Conservation (phyloP, 768 basidiomycete species). For the Lactarius trivialis region DNA sequence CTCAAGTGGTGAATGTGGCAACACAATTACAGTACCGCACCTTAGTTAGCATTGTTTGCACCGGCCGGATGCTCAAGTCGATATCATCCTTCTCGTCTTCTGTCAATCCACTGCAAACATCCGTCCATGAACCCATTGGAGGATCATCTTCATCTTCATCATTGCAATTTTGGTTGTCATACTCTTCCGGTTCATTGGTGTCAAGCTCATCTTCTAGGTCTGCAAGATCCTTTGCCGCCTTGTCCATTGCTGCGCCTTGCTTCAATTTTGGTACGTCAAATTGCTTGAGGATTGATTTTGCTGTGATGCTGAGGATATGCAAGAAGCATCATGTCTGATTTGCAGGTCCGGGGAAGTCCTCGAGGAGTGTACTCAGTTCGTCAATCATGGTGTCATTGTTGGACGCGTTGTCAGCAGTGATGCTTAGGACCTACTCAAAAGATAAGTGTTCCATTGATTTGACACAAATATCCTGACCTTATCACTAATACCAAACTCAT, state of each 20-base stretch:
- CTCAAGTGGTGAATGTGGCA: not conserved
- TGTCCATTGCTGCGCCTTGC: not conserved
- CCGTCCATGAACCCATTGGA: constrained; percentile 16
- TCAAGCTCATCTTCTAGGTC: not conserved
- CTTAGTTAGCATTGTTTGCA: constrained; percentile 31
- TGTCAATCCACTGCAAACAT: constrained; percentile 25
- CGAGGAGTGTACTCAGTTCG: constrained; percentile 25
- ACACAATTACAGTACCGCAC: too few species aligned
- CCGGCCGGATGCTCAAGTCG: constrained; percentile 17
- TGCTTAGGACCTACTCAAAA: constrained; percentile 26
- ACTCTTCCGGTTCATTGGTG: not conserved
- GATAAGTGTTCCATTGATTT: not conserved
- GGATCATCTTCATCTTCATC: constrained; percentile 17
- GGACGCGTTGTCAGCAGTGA: constrained; percentile 35
- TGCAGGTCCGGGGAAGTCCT: constrained; percentile 22
- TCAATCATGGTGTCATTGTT: constrained; percentile 33
- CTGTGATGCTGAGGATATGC: constrained; percentile 36
- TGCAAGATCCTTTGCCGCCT: not conserved
- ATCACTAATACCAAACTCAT: constrained; percentile 1
- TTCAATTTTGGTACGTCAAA: constrained; percentile 31
- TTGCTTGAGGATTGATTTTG: constrained; percentile 28
- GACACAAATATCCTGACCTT: constrained; percentile 28
- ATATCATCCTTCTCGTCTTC: not conserved
- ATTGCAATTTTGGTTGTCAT: not conserved
- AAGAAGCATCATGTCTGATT: constrained; percentile 34